phyloP scores from a whole-genome alignment of 768 basidiomycete species.

The Clathrus columnatus region DNA sequence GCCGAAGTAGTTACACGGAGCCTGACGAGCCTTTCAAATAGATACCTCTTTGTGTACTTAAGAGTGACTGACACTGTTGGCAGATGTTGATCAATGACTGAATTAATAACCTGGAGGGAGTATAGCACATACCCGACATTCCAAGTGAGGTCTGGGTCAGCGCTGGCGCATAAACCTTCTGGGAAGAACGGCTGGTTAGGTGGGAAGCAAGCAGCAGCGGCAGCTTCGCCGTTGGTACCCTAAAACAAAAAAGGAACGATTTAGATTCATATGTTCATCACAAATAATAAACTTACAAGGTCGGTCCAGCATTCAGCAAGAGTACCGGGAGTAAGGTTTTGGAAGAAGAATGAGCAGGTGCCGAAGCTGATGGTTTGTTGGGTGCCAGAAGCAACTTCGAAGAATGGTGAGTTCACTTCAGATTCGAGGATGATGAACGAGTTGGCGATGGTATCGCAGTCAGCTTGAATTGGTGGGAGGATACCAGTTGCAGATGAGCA shows the following conservation, averaged over 20 bases:
- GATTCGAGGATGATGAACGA: not conserved
- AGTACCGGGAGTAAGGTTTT: not conserved
- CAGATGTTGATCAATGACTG: not conserved
- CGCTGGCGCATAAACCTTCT: not conserved
- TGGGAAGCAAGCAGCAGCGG: constrained; percentile 1
- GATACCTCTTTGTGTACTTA: not conserved
- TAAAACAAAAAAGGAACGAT: not conserved
- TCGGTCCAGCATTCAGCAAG: not conserved
- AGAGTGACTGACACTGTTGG: not conserved
- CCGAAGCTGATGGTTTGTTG: not conserved
- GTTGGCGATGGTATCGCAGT: not conserved
- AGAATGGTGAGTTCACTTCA: not conserved
- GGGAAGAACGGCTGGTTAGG: not conserved
- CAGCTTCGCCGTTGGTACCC: not conserved
- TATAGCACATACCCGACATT: not conserved
- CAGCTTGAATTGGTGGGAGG: not conserved
- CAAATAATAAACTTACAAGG: not conserved
- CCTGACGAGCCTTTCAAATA: not conserved
- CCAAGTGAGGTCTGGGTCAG: not conserved
- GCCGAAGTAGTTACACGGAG: not conserved
- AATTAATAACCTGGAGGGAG: not conserved
- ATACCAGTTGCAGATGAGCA: not conserved
- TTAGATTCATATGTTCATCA: not conserved
- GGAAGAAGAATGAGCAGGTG: not conserved
- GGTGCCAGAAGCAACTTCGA: not conserved